Evolutionary conservation across 164 flowering plant species (phyloP).

Genomic region (Macadamia integrifolia): DNA sequence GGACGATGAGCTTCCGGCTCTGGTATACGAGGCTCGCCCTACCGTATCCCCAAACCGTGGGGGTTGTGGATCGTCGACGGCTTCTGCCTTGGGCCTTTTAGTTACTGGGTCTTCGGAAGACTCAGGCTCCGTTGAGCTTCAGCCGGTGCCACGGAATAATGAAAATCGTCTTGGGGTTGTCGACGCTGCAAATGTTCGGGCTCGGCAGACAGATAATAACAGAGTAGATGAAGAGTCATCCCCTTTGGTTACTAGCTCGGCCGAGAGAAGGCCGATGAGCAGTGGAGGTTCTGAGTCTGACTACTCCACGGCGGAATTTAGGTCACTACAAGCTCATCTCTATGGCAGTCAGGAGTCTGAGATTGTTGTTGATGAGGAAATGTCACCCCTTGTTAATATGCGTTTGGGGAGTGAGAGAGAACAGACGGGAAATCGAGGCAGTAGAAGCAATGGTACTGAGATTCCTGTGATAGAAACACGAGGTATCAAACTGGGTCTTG

Average conservation of each 20-base stretch:
- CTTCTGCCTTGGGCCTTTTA: conserved; percentile 35
- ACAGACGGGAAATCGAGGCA: conserved; percentile 1
- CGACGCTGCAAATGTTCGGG: conserved; percentile 7
- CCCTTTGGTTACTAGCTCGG: conserved; percentile 36
- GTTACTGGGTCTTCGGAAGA: conserved; percentile 46
- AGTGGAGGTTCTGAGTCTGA: conserved; percentile 6
- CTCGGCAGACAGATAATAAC: conserved; percentile 2
- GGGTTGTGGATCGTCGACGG: conserved; percentile 14
- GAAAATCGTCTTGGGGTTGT: conserved; percentile 8
- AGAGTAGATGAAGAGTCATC: conserved; percentile 41
- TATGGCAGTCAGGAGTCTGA: conserved; percentile 25
- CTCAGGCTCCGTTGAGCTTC: conserved; percentile 56
- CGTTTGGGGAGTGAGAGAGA: conserved; percentile 23
- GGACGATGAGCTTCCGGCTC: conserved; percentile 83
- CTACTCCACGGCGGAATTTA: conserved; percentile 17
- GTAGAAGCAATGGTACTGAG: conserved; percentile 13
- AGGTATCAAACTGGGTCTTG: conserved; percentile 90
- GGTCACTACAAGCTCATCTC: neutral
- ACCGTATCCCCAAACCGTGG: conserved; percentile 16
- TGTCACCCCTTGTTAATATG: conserved; percentile 53
- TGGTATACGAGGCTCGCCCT: conserved; percentile 85
- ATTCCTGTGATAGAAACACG: conserved; percentile 2
- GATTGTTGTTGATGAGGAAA: conserved; percentile 39
- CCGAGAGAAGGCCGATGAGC: conserved; percentile 16
- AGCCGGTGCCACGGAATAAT: conserved; percentile 23